phyloP scores from a whole-genome alignment of 768 basidiomycete genomes.

The Leccinum longicurvipes region DNA sequence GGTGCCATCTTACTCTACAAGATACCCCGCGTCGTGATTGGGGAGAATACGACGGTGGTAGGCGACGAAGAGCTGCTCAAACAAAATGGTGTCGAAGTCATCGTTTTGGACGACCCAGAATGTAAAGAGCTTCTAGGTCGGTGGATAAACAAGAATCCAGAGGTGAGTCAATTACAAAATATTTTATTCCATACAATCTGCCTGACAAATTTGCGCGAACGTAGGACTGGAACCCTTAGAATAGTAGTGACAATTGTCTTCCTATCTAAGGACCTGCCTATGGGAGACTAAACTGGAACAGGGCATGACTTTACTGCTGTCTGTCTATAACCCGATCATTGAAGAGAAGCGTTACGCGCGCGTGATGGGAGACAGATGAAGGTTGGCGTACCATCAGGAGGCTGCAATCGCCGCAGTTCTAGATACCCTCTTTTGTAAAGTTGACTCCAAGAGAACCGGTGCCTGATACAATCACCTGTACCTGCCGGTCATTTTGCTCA shows the following conservation, averaged over 20 bases:
- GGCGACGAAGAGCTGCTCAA: constrained; percentile 57
- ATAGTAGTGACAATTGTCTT: neutral
- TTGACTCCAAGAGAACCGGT: constrained; percentile 36
- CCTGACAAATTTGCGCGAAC: neutral
- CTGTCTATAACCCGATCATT: constrained; percentile 2
- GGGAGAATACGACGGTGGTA: constrained; percentile 54
- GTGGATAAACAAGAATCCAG: constrained; percentile 55
- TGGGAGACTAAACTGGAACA: constrained; percentile 45
- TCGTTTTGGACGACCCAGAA: constrained; percentile 44
- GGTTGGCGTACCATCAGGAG: constrained; percentile 11
- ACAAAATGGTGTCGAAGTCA: constrained; percentile 52
- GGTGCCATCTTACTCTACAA: constrained; percentile 62
- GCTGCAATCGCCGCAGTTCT: constrained; percentile 28
- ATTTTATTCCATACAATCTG: neutral
- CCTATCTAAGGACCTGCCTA: neutral
- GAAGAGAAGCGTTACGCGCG: neutral
- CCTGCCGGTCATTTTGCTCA: constrained; percentile 49
- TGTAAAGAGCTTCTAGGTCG: constrained; percentile 53
- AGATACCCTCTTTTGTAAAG: constrained; percentile 32
- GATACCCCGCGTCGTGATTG: constrained; percentile 64
- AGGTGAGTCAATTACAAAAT: constrained; percentile 33
- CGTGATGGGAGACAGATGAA: neutral
- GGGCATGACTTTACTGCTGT: constrained; percentile 30
- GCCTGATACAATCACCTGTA: constrained; percentile 33
- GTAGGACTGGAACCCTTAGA: neutral